Evolutionary conservation across 495 filamentous ascomycete species (phyloP), one percentile per base, ranked within the genome.

Genomic region (Cryomyces antarcticus): DNA sequence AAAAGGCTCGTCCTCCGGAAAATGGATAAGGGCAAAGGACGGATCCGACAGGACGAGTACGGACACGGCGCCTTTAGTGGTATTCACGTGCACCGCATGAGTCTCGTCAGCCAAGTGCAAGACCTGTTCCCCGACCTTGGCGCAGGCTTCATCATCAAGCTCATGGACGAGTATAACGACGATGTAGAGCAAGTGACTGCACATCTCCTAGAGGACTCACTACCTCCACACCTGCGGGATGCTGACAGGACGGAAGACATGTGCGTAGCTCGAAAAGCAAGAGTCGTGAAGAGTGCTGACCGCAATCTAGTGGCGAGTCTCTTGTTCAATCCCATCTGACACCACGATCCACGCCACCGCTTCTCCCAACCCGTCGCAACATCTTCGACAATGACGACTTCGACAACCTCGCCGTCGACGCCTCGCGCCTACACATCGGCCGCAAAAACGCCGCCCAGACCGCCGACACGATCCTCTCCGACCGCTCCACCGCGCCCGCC

Each of bases 111-210:
- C 5, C 82, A 88, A 59, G 67, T 97, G 33, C 85, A 93, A 53
- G 89, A 97, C 52, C 66, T 97, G 27, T 95, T 97, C 59, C 85
- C 89, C 0, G 73, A 88, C 45, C 68, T 97, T 6, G 89, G 87
- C 3, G 74, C 81, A 5, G 80, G 72, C 4, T 96, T 93, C 57
- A 62, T 96, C 35, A 64, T 78, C 11, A 73, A 72, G 46, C 68
- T 94, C 11, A 67, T 96, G 3, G 80, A 89, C 48, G 73, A 78
- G 53, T 89, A 89, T 61, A 53, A 62, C 44, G 72, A 87, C 50
- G 65, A 84, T 57, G 70, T 80, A 0, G 89, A 96, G 53, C 70
- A 75, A 52, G 76, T 87, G 31, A 77, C 88, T 37, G 69, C 79
- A 3, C 81, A 87, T 56, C 68, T 97, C 4, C 76, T 97, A 7